A percentile compares a stretch with the other conserved stretches of the same genome.
Evolutionary conservation across 768 basidiomycete genomes (phyloP).

Genomic region (Pleurotus tuber-regium): DNA sequence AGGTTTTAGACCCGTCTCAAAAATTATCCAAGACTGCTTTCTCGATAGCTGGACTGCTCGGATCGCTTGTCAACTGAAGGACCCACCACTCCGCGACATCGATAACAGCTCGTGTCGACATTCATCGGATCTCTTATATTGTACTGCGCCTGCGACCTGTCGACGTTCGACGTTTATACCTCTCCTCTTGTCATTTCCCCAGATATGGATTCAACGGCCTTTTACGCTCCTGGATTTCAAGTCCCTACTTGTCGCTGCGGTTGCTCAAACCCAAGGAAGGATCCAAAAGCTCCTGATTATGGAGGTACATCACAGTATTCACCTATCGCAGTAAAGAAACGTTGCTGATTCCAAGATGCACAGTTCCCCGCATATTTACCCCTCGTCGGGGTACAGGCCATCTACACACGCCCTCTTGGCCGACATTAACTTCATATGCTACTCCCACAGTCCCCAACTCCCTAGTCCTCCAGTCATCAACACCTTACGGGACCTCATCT

Average conservation of each 20-base stretch:
- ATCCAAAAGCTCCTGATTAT: neutral
- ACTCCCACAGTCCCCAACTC: conserved; percentile 1
- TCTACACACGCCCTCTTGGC: neutral
- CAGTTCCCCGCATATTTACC: conserved; percentile 5
- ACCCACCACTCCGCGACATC: neutral
- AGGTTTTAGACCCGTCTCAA: neutral
- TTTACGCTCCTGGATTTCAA: neutral
- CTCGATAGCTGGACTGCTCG: conserved; percentile 1
- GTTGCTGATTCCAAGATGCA: too few relatives aligned
- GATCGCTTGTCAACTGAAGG: neutral
- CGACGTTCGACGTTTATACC: neutral
- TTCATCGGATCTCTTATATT: neutral
- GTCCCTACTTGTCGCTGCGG: neutral
- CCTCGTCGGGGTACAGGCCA: neutral
- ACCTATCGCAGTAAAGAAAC: too few relatives aligned
- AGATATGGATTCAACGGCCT: neutral
- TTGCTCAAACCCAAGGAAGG: neutral
- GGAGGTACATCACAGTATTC: too few relatives aligned
- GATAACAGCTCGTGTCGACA: conserved; percentile 1
- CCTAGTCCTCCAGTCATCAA: neutral
- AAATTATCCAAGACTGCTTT: neutral
- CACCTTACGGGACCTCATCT: neutral
- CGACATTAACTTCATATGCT: conserved; percentile 1
- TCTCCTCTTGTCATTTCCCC: neutral
- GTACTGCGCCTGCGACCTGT: neutral